These are phyloP conservation scores for Diplodia sapinea DNA, from an alignment of 2,329 filamentous ascomycete species.

Conservation along the genomic window DNA sequence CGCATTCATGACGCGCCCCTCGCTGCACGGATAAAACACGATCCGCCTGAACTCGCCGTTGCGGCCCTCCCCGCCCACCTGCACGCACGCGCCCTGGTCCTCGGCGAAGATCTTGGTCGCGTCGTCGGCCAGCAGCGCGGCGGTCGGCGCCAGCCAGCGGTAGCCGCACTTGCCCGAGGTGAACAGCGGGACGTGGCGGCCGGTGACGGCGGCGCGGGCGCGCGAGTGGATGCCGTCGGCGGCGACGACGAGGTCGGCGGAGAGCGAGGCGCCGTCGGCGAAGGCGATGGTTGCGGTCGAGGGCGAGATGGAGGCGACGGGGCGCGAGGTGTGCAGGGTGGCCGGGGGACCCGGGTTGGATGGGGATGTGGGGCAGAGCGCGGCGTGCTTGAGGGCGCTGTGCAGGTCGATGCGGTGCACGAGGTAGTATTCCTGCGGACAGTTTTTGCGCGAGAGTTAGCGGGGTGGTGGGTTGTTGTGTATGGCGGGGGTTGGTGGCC, in stretches of 20 bases:
- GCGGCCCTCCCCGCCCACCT: conserved; percentile 51
- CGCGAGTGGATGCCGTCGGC: conserved; percentile 59
- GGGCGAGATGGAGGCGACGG: conserved; percentile 45
- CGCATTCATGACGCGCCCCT: conserved; percentile 58
- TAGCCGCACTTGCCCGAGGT: conserved; percentile 63
- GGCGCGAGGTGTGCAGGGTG: conserved; percentile 50
- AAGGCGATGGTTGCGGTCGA: conserved; percentile 55
- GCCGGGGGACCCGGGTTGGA: conserved; percentile 47
- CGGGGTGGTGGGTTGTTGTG: background rate
- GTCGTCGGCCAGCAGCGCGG: conserved; percentile 50
- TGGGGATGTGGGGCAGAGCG: conserved; percentile 28
- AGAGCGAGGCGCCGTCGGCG: conserved; percentile 48
- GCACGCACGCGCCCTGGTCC: conserved; percentile 49
- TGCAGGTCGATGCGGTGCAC: conserved; percentile 62
- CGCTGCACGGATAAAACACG: conserved; percentile 55
- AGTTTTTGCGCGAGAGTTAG: too few relatives aligned
- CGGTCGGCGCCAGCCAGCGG: conserved; percentile 59
- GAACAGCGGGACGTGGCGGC: conserved; percentile 46
- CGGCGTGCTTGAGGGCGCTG: conserved; percentile 54
- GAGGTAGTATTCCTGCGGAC: conserved; percentile 38
- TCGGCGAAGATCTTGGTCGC: conserved; percentile 48
- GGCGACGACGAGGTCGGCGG: conserved; percentile 59
- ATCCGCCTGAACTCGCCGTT: conserved; percentile 46
- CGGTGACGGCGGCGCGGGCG: conserved; percentile 40
- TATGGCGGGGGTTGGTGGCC: background rate